Base-by-base conservation (phyloP, 1,139 yeast genomes). In the Geotrichum cucujoidarum region DNA sequence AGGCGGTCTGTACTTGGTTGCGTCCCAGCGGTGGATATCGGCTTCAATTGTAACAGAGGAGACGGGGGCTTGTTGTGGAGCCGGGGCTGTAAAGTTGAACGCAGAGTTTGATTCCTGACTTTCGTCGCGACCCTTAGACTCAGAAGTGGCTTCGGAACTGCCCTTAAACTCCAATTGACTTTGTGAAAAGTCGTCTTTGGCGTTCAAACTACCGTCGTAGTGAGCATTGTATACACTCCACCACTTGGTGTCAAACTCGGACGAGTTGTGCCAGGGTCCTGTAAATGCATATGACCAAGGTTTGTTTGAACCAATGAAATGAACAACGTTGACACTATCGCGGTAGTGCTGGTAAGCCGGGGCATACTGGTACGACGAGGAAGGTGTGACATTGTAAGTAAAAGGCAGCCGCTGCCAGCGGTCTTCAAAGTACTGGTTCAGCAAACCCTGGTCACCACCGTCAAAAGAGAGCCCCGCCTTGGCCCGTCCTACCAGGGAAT, bases 381-480 rank as follows among this genome's bases (percentile, higher is more conserved):
- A 77, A 1, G 95, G 87, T 0, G 97, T 89, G 29, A 90, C 95
- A 59, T 92, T 92, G 70, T 81, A 90, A 47, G 80, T 64, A 60
- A 89, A 92, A 0, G 97, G 92, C 42, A 92, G 66, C 45, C 79
- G 75, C 31, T 72, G 66, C 97, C 97, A 72, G 38, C 55, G 58
- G n/a, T 61, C 46, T 16, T 77, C 81, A 64, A 88, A 88, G 62
- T 77, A 85, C 62, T 86, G 88, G 65, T 92, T 92, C 57, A 92
- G 70, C 40, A 92, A 71, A 10, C 97, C 97, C 66, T 92, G 97
- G 65, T 92, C 98, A 3, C 96, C 95, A 46, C 97, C 97, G 65
- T 90, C 97, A 61, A 89, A 87, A 0, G 92, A 79, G 17, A 74
- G 70, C 14, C 64, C 63, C 16, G 64, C 59, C 24, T 63, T 74